A percentile compares a stretch with the other conserved stretches of the same genome.
Conservation (phyloP, 2,329 filamentous ascomycete species). For the Talaromyces sp. region DNA sequence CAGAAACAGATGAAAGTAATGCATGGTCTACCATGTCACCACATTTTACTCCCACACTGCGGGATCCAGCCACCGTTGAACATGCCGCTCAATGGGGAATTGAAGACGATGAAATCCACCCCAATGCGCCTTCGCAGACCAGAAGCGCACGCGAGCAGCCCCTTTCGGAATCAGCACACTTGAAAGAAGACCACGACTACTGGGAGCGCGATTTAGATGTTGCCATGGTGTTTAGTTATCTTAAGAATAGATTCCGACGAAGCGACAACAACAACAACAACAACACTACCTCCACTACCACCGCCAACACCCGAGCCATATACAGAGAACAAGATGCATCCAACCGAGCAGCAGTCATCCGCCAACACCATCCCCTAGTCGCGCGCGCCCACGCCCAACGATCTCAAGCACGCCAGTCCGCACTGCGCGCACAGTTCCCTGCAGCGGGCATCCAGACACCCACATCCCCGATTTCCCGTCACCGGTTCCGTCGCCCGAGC, state of each 20-base stretch:
- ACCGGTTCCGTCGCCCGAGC: slow-evolving; percentile 44
- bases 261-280: no score
- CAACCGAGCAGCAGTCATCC: slow-evolving; percentile 75
- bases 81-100: slow-evolving; percentile 63
- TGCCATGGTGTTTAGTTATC: slow-evolving; percentile 83
- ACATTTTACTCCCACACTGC: slow-evolving; percentile 6
- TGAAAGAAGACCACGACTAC: slow-evolving; percentile 63
- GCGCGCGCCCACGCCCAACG: slow-evolving; percentile 45
- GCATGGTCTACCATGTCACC: slow-evolving; percentile 48
- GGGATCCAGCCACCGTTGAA: slow-evolving; percentile 32
- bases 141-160: slow-evolving; percentile 20
- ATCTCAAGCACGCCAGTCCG: slow-evolving; percentile 45
- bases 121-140: slow-evolving; percentile 48
- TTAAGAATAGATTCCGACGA: slow-evolving; percentile 67
- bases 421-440: slow-evolving; percentile 21
- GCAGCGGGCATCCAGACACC: slow-evolving; percentile 14
- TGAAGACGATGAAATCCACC: slow-evolving; percentile 52
- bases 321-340: slow-evolving; percentile 55
- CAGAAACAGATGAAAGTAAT: slow-evolving; percentile 16
- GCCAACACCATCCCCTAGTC: slow-evolving; percentile 84
- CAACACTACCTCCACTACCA: slow-evolving; percentile 43
- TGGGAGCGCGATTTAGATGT: slow-evolving; percentile 93
- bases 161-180: slow-evolving; percentile 32
- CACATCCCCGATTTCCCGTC: slow-evolving; percentile 30
- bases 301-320: slow-evolving; percentile 35